A percentile compares a stretch with the other conserved stretches of the same genome.
phyloP scores from a whole-genome alignment of 75 land plant species.

The Selaginella moellendorffii region DNA sequence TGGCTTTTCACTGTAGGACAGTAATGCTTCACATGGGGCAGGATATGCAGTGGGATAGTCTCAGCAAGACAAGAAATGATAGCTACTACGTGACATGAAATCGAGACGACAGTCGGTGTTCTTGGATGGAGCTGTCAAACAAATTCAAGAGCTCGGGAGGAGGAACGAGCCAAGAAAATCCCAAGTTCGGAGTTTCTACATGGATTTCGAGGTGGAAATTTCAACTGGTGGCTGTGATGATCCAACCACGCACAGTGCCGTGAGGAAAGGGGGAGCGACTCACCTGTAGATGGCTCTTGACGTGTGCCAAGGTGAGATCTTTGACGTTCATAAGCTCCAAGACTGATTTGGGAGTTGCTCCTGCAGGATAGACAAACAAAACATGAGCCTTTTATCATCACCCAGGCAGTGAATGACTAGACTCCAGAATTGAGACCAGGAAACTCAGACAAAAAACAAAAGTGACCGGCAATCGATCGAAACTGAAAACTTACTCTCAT shows the following conservation, averaged over 20 bases:
- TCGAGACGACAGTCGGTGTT: too few species aligned
- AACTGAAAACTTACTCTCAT: conserved; percentile 49
- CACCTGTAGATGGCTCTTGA: conserved; percentile 38
- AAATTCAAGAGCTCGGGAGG: too few species aligned
- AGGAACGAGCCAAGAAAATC: too few species aligned
- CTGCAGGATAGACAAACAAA: conserved; percentile 13
- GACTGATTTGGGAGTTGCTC: conserved; percentile 39
- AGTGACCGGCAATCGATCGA: background rate
- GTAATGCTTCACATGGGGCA: background rate
- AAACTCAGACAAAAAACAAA: background rate
- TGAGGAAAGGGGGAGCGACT: background rate
- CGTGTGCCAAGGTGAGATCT: conserved; percentile 37
- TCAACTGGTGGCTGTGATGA: too few species aligned
- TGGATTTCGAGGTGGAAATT: too few species aligned
- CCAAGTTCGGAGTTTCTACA: too few species aligned
- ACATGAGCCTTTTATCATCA: background rate
- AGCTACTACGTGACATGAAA: too few species aligned
- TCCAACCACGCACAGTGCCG: background rate
- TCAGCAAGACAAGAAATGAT: background rate
- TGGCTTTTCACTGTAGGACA: background rate
- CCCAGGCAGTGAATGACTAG: too few species aligned
- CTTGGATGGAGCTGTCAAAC: too few species aligned
- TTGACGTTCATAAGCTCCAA: conserved; percentile 43
- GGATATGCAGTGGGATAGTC: background rate
- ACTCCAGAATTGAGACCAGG: too few species aligned